Evolutionary conservation across 495 filamentous ascomycete genomes (phyloP).

Genomic region (Penicillium steckii): DNA sequence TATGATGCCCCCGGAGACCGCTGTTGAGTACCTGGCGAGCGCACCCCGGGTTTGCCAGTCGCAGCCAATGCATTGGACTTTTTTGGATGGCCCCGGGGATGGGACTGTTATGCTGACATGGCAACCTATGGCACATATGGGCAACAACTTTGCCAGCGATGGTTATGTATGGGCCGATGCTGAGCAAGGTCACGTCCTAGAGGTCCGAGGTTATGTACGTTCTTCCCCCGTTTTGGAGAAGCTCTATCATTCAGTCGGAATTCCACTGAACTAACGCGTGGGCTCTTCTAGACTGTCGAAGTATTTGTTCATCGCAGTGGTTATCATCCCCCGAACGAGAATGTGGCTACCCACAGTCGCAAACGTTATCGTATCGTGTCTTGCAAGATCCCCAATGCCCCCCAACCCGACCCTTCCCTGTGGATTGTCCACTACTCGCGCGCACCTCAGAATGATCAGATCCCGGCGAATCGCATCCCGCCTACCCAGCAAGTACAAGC

Average conservation of each 20-base stretch:
- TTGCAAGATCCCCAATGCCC: conserved; percentile 56
- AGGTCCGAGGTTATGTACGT: conserved; percentile 75
- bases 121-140: conserved; percentile 70
- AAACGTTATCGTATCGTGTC: conserved; percentile 80
- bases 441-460: conserved; percentile 66
- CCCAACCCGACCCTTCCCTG: conserved; percentile 72
- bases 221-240: neutral
- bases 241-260: neutral
- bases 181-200: conserved; percentile 68
- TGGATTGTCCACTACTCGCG: conserved; percentile 94
- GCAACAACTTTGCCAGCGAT: conserved; percentile 77
- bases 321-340: conserved; percentile 66
- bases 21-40: conserved; percentile 71
- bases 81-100: conserved; percentile 76
- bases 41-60: conserved; percentile 75
- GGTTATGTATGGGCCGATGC: conserved; percentile 85
- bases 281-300: conserved; percentile 60
- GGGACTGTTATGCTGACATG: conserved; percentile 81
- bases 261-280: neutral
- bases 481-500: conserved; percentile 55
- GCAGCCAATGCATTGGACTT: conserved; percentile 87
- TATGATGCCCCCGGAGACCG: conserved; percentile 63
- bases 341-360: conserved; percentile 67
- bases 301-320: conserved; percentile 79
- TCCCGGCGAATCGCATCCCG: conserved; percentile 64